Conservation (phyloP, 768 basidiomycete genomes). For the Fomitopsis pulvina region DNA sequence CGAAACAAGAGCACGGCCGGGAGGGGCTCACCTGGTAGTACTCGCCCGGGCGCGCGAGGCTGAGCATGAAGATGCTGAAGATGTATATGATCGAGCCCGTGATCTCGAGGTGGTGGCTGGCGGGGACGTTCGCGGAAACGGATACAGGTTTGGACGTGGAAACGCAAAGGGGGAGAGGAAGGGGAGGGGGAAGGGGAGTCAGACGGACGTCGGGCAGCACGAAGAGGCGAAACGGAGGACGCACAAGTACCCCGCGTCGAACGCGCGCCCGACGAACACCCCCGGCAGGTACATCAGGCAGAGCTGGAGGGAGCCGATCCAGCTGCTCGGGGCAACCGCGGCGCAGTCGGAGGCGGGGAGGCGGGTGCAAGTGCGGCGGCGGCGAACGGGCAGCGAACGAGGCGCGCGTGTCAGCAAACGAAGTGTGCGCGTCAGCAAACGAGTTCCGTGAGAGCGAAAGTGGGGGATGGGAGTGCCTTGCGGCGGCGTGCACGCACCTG, state of each 20-base stretch:
- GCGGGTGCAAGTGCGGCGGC: no score
- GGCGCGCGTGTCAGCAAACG: not conserved
- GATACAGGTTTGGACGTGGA: not conserved
- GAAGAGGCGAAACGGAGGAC: not conserved
- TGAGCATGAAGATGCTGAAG: conserved; percentile 35
- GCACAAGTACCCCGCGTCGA: conserved; percentile 31
- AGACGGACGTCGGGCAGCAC: not conserved
- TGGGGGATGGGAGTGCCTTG: no score
- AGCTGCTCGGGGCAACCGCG: conserved; percentile 7
- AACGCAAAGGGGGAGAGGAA: not conserved
- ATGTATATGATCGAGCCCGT: conserved; percentile 13
- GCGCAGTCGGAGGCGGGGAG: not conserved
- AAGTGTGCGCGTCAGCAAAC: no score
- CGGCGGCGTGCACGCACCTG: conserved; percentile 5
- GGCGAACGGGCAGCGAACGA: not conserved
- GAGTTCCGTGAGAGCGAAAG: not conserved
- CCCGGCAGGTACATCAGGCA: conserved; percentile 19
- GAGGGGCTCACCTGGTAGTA: conserved; percentile 34
- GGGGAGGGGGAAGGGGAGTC: no score
- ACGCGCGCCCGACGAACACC: conserved; percentile 16
- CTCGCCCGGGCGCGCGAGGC: conserved; percentile 33
- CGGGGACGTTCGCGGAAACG: no score
- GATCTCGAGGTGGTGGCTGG: conserved; percentile 15
- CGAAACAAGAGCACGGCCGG: no score
- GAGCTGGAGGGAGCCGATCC: conserved; percentile 23